Evolutionary conservation across 2,329 filamentous ascomycete species (phyloP), one percentile per base, ranked within the genome.

Genomic region (Cryphonectria japonica): DNA sequence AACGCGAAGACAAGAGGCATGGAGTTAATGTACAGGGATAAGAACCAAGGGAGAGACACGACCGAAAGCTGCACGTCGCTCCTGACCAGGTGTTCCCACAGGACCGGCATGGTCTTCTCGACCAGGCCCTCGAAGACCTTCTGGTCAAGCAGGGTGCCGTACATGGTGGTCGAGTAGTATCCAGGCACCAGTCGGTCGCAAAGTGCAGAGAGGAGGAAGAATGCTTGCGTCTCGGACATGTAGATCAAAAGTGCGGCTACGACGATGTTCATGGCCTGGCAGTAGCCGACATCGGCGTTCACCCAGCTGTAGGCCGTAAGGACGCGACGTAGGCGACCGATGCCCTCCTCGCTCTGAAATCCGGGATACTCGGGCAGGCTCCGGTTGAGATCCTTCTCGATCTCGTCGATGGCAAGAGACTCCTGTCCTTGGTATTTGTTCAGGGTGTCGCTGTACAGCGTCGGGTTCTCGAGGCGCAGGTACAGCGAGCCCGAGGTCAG

Each of bases 221-320:
- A 99, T 1, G 96, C 96, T 82, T 99, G 96, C 0, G 92, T 82
- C 82, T 99, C 96, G 11, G 95, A 98, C 90, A 97, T 97, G 84
- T 98, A 98, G 85, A 99, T 99, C 76, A 99, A 87, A 71, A 99
- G 84, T n/a, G 96, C 96, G 26, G 96, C 96, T 69, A 98, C 95
- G 46, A 99, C 96, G 76, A 99, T 99, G 81, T 99, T 99, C 96
- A 99, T 99, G 73, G 96, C 96, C 82, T 99, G 96, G 80, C 96
- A 99, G 82, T 99, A 99, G 75, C 96, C 96, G 69, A 99, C 95
- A 75, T 98, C 94, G 68, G 93, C 88, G 77, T 99, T 96, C 65
- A 92, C 93, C 96, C 96, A 99, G 82, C 95, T 98, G 83, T 99
- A 99, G 5, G 96, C 96, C 1, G 95, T 98, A 69, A 99, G 86